Base-by-base conservation (phyloP, 2,329 filamentous ascomycete species). In the Calonectria pteridis region DNA sequence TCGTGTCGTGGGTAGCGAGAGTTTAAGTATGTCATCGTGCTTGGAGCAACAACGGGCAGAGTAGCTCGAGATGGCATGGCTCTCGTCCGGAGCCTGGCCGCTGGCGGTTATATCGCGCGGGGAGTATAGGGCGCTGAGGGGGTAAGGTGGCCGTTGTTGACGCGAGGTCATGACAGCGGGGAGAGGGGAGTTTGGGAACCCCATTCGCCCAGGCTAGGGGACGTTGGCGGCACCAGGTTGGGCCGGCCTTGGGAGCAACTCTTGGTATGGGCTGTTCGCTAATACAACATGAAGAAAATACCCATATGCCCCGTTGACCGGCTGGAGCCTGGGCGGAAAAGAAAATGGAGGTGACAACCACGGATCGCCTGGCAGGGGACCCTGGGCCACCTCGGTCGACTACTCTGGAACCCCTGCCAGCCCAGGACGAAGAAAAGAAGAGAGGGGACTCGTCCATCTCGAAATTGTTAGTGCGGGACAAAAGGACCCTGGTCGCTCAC, bases 391-490 rank as follows among this genome's bases (percentile, higher is more conserved):
- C 28, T 46, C 35, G 55, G 55, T 71, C 53, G 59, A 43, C 53
- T 26, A 64, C 69, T 67, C 55, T 67, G 55, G 49, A 55, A 59
- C 13, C 65, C 64, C 35, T 74, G 69, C 51, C 67, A 59, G 43
- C 28, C 53, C 46, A 55, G 72, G 74, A 59, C 64, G 62, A 67
- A 59, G 64, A 58, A 70, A 43, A 74, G 72, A 49, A 69, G 35
- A 46, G 71, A 75, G 53, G 43, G 69, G 69, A 75, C 64, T 75
- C 67, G 40, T 65, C 29, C 64, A 71, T 75, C 31, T 72, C 35
- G 14, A 79, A 78, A 80, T 80, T 79, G 78, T 79, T 79, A 80
- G 78, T 77, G 78, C 75, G 43, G 53, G 69, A 79, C 77, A 78
- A 72, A 49, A 71, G 67, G 37, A 40, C 55, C 49, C 69, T 49